Evolutionary conservation across 2,329 filamentous ascomycete species (phyloP).

Genomic region (Phyllosticta ampelicida): DNA sequence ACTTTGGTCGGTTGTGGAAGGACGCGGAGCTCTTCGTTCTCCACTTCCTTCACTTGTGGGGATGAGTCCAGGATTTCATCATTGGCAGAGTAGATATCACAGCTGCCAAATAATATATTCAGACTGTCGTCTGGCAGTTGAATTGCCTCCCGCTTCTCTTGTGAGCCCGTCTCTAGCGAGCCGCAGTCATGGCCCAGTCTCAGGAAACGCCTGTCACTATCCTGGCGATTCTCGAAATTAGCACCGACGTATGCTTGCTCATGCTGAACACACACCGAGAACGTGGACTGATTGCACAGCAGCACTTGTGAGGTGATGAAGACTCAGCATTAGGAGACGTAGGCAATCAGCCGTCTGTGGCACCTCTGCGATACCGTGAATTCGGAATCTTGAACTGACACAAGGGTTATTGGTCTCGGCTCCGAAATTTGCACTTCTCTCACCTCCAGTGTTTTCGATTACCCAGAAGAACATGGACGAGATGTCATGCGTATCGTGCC

Average conservation of each 20-base stretch:
- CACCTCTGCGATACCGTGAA: conserved; percentile 1
- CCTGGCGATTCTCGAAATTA: neutral
- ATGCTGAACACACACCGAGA: neutral
- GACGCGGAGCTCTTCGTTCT: neutral
- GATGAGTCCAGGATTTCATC: neutral
- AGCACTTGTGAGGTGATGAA: conserved; percentile 9
- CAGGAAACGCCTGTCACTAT: neutral
- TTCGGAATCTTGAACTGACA: conserved; percentile 12
- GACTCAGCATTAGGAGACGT: conserved; percentile 14
- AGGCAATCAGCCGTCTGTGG: conserved; percentile 14
- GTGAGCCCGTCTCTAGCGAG: neutral
- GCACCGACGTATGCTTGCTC: neutral
- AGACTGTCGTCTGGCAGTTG: neutral
- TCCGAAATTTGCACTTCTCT: conserved; percentile 8
- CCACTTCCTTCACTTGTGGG: neutral
- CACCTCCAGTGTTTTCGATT: conserved; percentile 12
- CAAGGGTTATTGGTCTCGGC: conserved; percentile 11
- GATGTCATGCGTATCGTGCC: conserved; percentile 18
- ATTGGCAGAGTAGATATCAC: neutral
- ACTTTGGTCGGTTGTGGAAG: neutral
- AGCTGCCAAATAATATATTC: neutral
- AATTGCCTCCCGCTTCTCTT: neutral
- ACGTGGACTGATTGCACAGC: neutral
- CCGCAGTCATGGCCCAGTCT: neutral
- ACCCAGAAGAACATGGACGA: conserved; percentile 18